A percentile compares a stretch with the other conserved stretches of the same genome.
Conservation (phyloP, 2,329 filamentous ascomycete genomes). For the Epichloe elymi region DNA sequence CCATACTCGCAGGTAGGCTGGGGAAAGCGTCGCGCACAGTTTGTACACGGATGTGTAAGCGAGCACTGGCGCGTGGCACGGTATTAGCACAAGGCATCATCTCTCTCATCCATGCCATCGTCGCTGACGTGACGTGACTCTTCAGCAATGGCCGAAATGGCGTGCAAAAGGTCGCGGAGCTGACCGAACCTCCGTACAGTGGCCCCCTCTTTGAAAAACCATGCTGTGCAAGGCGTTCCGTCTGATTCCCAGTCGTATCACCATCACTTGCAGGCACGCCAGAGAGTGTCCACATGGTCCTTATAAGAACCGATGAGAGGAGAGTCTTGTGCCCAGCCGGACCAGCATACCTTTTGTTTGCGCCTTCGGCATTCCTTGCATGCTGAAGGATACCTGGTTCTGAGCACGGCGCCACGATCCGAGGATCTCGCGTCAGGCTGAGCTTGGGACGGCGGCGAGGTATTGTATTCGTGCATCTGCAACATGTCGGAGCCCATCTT, state of each 20-base stretch:
- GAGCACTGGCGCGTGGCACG: slow-evolving; percentile 28
- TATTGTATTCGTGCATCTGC: slow-evolving; percentile 11
- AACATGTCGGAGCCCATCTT: slow-evolving; percentile 16
- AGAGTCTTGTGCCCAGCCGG: background rate
- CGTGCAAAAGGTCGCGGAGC: background rate
- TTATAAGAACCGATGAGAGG: background rate
- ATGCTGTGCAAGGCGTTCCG: too few relatives aligned
- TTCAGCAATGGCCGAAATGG: background rate
- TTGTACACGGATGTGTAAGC: slow-evolving; percentile 39
- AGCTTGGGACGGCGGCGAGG: slow-evolving; percentile 6
- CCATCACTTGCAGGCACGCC: too few relatives aligned
- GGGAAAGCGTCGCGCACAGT: slow-evolving; percentile 39
- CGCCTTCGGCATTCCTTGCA: slow-evolving; percentile 38
- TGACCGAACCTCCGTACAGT: too few relatives aligned
- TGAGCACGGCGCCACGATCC: slow-evolving; percentile 6
- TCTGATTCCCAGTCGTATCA: too few relatives aligned
- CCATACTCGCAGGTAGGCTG: slow-evolving; percentile 36
- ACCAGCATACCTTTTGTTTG: slow-evolving; percentile 33
- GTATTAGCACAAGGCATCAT: background rate
- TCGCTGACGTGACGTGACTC: background rate
- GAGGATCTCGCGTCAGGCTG: background rate
- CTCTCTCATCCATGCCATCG: background rate
- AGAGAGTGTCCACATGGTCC: too few relatives aligned
- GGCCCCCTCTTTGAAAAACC: too few relatives aligned
- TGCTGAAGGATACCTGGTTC: slow-evolving; percentile 23